phyloP scores from a whole-genome alignment of 306 rosid genomes.

The Vigna angularis region DNA sequence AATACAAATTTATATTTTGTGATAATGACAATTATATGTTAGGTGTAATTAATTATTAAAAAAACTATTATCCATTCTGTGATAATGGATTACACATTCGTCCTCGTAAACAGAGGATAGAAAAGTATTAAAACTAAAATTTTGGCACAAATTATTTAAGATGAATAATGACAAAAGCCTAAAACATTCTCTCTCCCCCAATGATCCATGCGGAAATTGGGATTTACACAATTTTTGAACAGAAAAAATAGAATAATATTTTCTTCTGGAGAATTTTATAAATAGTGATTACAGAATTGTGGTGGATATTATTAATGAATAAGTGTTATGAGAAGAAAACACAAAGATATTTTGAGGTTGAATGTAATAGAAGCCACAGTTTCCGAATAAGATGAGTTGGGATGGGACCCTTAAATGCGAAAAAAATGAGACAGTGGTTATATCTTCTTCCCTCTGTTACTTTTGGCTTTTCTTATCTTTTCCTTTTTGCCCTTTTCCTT shows the following conservation, averaged over 20 bases:
- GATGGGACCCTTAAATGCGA: slow-evolving; percentile 59
- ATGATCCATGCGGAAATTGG: neutral
- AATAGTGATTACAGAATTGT: neutral
- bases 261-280: neutral
- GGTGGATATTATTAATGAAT: slow-evolving; percentile 14
- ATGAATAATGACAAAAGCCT: slow-evolving; percentile 42
- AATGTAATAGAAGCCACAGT: slow-evolving; percentile 66
- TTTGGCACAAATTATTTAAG: neutral
- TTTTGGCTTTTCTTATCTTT: slow-evolving; percentile 48
- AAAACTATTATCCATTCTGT: no score
- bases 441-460: slow-evolving; percentile 41
- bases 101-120: no score
- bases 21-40: no score
- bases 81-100: no score
- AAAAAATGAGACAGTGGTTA: slow-evolving; percentile 51
- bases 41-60: no score
- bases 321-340: no score
- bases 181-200: neutral
- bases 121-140: no score
- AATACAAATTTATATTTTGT: no score
- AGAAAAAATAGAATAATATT: neutral
- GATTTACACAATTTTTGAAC: neutral
- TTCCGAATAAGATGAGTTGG: slow-evolving; percentile 54
- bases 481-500: slow-evolving; percentile 49
- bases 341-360: slow-evolving; percentile 60